These are phyloP conservation scores for Globisporangium nagaii DNA, from an alignment of 352 stramenopile species.

Conservation along the genomic window DNA sequence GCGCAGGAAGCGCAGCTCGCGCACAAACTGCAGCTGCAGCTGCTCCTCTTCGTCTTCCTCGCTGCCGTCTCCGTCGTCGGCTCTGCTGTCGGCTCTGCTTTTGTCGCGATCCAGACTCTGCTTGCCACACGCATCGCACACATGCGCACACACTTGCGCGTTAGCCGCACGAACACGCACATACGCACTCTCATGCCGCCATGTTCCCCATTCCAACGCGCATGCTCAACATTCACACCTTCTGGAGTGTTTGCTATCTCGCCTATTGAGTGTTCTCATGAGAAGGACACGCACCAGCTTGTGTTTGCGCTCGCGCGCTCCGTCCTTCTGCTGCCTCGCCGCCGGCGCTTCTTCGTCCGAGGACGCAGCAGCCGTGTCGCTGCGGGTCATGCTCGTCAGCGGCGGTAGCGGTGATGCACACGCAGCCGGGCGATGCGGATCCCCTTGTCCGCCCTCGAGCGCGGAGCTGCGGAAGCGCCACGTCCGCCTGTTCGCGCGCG, in stretches of 20 bases:
- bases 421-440: too few species aligned
- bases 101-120: not conserved
- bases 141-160: not conserved
- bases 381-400: not conserved
- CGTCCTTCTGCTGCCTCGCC: not conserved
- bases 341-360: not conserved
- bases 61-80: conserved; percentile 1
- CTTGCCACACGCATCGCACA: not conserved
- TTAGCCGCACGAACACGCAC: not conserved
- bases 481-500: conserved; percentile 1
- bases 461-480: too few species aligned
- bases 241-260: not conserved
- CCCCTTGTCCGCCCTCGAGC: not conserved
- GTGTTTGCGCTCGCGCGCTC: not conserved
- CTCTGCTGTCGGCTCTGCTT: not conserved
- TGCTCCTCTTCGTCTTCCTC: conserved; percentile 13
- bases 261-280: not conserved
- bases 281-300: not conserved
- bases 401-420: too few species aligned
- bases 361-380: not conserved
- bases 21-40: conserved; percentile 26
- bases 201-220: not conserved
- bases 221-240: not conserved
- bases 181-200: not conserved
- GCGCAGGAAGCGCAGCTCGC: conserved; percentile 30